Percentiles rank a stretch among this genome's conserved stretches.
phyloP scores from a whole-genome alignment of 306 rosid genomes.

The Abrus pulchellus region DNA sequence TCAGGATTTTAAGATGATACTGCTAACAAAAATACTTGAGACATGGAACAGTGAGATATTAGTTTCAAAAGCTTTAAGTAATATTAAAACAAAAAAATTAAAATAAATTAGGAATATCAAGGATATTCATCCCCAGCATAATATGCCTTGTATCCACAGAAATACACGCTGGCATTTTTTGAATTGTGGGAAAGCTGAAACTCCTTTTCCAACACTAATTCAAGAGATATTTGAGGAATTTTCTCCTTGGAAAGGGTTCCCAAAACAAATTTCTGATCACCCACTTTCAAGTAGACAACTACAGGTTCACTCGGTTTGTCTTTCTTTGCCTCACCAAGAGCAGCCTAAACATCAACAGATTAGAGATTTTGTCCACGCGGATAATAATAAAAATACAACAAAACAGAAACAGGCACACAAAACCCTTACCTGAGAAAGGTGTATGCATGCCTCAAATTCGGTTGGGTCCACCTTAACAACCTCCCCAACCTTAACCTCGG shows the following conservation, averaged over 20 bases:
- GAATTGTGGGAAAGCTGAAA: slow-evolving; percentile 87
- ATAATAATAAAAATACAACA: background rate
- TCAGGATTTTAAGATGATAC: background rate
- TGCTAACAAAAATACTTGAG: background rate
- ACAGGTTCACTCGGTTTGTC: slow-evolving; percentile 63
- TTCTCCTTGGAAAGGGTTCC: slow-evolving; percentile 71
- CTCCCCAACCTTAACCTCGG: slow-evolving; percentile 90
- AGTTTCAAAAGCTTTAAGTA: background rate
- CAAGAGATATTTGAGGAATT: slow-evolving; percentile 76
- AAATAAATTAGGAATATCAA: slow-evolving; percentile 18
- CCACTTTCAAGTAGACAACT: slow-evolving; percentile 60
- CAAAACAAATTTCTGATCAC: slow-evolving; percentile 71
- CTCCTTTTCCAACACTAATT: slow-evolving; percentile 80
- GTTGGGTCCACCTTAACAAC: slow-evolving; percentile 60
- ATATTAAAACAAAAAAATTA: background rate
- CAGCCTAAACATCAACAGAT: slow-evolving; percentile 56
- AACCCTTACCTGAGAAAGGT: slow-evolving; percentile 84
- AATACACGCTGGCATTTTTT: slow-evolving; percentile 71
- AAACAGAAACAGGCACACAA: background rate
- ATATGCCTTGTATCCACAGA: slow-evolving; percentile 71
- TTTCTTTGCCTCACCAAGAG: slow-evolving; percentile 78
- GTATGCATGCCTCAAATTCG: slow-evolving; percentile 50
- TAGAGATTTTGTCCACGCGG: background rate
- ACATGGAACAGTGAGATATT: background rate
- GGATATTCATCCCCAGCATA: slow-evolving; percentile 68